Base-by-base conservation (phyloP, 495 filamentous ascomycete species). In the Tricharina praecox region DNA sequence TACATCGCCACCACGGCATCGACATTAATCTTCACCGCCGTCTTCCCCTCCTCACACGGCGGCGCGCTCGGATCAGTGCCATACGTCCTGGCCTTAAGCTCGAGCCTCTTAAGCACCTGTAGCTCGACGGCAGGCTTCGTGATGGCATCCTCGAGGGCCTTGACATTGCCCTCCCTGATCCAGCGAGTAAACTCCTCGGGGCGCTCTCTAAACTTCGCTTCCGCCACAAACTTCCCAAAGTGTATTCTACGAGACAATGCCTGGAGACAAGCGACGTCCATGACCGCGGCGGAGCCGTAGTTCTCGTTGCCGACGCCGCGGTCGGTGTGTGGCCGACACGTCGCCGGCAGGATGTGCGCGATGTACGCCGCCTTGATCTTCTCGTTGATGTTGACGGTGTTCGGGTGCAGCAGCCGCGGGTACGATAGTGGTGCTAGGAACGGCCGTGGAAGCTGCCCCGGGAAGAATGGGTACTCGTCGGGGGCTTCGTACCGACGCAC, bases 381-480 rank as follows among this genome's bases (percentile, higher is more conserved):
- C 53, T 76, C 68, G 70, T 95, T 96, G 63, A 93, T 77, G 65
- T 88, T 87, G 55, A 99, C 85, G 62, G 79, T 68, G 68, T 96
- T 99, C 21, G 76, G 71, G 66, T 95, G 80, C n/a, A 99, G 73
- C 53, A 96, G 85, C 58, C 72, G 68, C 0, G 92, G 92, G 70
- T 96, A 99, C 60, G 81, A 56, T 30, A 99, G 72, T n/a, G 85
- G 81, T 41, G 81, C 74, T 2, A 99, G 71, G 45, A 99, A 79
- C 7, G 90, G 86, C 35, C 70, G 68, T 58, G 85, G 76, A 15
- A 95, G 68, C 3, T 71, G 77, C 7, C 82, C 76, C 1, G 85
- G 83, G 69, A 95, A 99, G 77, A 95, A 99, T 10, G 92, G 81
- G 64, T 95, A 90, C 67, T 99, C 90, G 67, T 99, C 92, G 9